Evolutionary conservation across 2,329 filamentous ascomycete species (phyloP), one percentile per base, ranked within the genome.

Genomic region (Venturia oleaginea): DNA sequence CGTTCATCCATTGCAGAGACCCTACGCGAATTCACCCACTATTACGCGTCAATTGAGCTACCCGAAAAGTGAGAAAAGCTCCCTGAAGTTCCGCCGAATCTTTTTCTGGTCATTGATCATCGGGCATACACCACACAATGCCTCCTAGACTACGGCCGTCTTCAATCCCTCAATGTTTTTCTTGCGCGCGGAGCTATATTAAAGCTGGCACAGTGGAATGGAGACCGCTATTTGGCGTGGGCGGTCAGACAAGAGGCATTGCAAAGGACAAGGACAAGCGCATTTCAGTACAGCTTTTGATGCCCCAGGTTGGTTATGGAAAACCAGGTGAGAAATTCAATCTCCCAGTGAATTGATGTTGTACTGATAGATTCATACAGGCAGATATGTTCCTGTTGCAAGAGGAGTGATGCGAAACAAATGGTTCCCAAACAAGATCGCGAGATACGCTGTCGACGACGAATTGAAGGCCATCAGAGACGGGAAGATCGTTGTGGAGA

Each of bases 321-420:
- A 46, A 57, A 38, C 22, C 62, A 64, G 63, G 63, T 61, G 42
- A 11, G 38, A 2, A 17, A 43, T 32, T 11, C 57, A 42, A 8
- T 24, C 7, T 17, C 4, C 42, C 59, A 22, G 34, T 27, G 4
- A 13, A 79, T 80, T 64, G 46, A 79, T 77, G 71, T 71, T 76
- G 54, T 75, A 76, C 27, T 80, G 77, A 68, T 70, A 73, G 68
- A 70, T 69, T 57, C 71, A 76, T 69, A 70, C 72, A 68, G 64
- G 72, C 73, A 34, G 24, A 59, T 55, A 51, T 37, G 62, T 63
- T 34, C 46, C 46, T 37, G 37, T 63, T 24, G 27, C 62, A 51
- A 72, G 75, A 19, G 80, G 82, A 27, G 74, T 76, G 43, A 84
- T 86, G 82, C 77, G 83, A 67, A 84, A 83, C 70, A 72, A 73